These are phyloP conservation scores for Zymoseptoria tritici DNA, from an alignment of 2,329 filamentous ascomycete genomes.

Conservation along the genomic window DNA sequence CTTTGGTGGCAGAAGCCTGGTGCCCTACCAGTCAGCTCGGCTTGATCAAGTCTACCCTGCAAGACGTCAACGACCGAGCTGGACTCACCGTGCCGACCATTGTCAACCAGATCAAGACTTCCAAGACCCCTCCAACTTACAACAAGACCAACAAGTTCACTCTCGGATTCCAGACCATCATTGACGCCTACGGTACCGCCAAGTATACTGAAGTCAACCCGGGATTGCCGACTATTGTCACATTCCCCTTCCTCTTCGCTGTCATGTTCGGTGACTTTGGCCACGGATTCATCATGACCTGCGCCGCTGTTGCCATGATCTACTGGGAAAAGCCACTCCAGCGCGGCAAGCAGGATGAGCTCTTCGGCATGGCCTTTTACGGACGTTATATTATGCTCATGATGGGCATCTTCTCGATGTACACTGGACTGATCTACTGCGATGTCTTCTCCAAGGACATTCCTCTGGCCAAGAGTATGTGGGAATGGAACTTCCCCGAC, in stretches of 20 bases:
- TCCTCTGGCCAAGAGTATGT: conserved; percentile 80
- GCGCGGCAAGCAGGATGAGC: conserved; percentile 86
- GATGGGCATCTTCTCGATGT: conserved; percentile 96
- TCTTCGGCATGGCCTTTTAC: conserved; percentile 98
- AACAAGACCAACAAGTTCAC: conserved; percentile 99
- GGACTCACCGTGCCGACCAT: conserved; percentile 96
- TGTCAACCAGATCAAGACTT: conserved; percentile 94
- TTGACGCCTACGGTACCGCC: conserved; percentile 94
- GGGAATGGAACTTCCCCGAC: conserved; percentile 69
- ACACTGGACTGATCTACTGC: conserved; percentile 95
- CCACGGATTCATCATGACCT: conserved; percentile 82
- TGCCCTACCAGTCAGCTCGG: conserved; percentile 85
- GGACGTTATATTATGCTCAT: conserved; percentile 97
- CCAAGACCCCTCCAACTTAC: conserved; percentile 95
- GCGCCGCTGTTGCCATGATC: conserved; percentile 83
- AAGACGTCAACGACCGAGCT: conserved; percentile 93
- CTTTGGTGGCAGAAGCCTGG: conserved; percentile 96
- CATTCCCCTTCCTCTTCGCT: conserved; percentile 98
- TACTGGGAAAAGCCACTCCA: conserved; percentile 82
- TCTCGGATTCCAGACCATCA: conserved; percentile 95
- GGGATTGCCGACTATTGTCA: conserved; percentile 87
- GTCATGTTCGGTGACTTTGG: conserved; percentile 99
- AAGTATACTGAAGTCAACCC: conserved; percentile 98
- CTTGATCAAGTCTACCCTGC: conserved; percentile 83
- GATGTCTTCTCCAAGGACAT: conserved; percentile 93